Base-by-base conservation (phyloP, 345 rosid species). In the Melaleuca alternifolia region DNA sequence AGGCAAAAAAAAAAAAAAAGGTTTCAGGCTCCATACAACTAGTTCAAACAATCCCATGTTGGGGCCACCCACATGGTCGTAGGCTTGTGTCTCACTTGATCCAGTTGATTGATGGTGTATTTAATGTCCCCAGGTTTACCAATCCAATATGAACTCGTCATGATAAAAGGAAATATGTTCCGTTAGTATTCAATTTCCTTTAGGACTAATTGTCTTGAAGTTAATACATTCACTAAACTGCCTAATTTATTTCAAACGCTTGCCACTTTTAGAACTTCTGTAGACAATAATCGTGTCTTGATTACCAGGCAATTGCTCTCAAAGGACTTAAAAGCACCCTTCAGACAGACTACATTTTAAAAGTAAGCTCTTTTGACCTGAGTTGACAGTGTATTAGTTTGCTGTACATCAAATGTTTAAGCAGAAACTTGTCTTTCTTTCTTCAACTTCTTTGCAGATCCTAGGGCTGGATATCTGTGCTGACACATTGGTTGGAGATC, bases 381-480 rank as follows among this genome's bases (percentile, higher is more conserved):
- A 51, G 75, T 87, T 0, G 30, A 87, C 37, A 28, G 51, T 33
- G 33, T 33, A 44, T 11, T 28, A 13, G 37, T 20, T 81, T 56
- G 50, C 24, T 50, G 53, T 24, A n/a, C 23, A 54, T 11, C 7
- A 15, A 26, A 57, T 51, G 77, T 54, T 23, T 79, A 12, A 16
- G 57, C 54, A 51, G n/a, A 82, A 82, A 79, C 52, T 82, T 50
- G 9, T 83, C 56, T 54, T 83, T 83, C 30, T 83, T 83, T 83
- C 26, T 79, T 86, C 11, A 44, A 28, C 62, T 83, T 28, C 52
- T 57, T 56, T 2, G 15, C 86, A 92, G 93, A 91, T 91, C 37
- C 90, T 91, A 33, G 93, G 94, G 61, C 91, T 93, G 48, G 93
- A 93, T 85, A 84, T 91, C 28, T 93, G 93, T 86, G 93, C 90